A percentile compares a stretch with the other conserved stretches of the same genome.
These are phyloP conservation scores for Ambrosia trifida DNA, from an alignment of 129 eudicot genomes.

Conservation along the genomic window DNA sequence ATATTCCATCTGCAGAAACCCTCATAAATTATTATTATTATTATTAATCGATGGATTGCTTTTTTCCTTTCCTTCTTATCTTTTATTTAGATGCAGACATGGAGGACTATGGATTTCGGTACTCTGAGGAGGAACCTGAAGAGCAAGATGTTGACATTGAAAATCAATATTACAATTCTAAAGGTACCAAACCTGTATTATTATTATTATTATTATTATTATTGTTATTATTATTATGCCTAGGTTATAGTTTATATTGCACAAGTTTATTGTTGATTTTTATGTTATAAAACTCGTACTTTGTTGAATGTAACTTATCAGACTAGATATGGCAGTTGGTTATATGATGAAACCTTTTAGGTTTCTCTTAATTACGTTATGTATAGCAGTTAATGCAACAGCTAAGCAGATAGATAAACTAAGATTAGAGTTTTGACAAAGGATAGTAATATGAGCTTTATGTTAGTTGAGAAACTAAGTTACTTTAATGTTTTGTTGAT, in stretches of 20 bases:
- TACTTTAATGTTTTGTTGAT: slow-evolving; percentile 4
- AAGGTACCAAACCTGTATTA: slow-evolving; percentile 44
- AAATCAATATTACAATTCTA: slow-evolving; percentile 93
- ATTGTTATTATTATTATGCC: background rate
- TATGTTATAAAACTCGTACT: background rate
- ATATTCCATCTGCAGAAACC: background rate
- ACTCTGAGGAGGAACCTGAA: slow-evolving; percentile 96
- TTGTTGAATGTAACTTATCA: background rate
- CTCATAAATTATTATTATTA: background rate
- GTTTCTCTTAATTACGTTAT: background rate
- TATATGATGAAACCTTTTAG: too few species aligned
- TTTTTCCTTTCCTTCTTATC: background rate
- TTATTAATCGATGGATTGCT: background rate
- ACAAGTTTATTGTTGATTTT: slow-evolving; percentile 1
- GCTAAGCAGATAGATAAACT: background rate
- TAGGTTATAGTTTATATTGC: background rate
- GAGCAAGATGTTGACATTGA: slow-evolving; percentile 98
- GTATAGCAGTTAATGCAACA: background rate
- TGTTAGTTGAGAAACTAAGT: background rate
- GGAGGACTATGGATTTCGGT: slow-evolving; percentile 98
- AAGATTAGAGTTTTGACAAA: slow-evolving; percentile 12
- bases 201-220: background rate
- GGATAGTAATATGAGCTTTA: background rate
- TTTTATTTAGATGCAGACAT: slow-evolving; percentile 75
- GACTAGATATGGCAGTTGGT: too few species aligned